These are phyloP conservation scores for Cladophialophora immunda DNA, from an alignment of 2,329 filamentous ascomycete species.

Conservation along the genomic window DNA sequence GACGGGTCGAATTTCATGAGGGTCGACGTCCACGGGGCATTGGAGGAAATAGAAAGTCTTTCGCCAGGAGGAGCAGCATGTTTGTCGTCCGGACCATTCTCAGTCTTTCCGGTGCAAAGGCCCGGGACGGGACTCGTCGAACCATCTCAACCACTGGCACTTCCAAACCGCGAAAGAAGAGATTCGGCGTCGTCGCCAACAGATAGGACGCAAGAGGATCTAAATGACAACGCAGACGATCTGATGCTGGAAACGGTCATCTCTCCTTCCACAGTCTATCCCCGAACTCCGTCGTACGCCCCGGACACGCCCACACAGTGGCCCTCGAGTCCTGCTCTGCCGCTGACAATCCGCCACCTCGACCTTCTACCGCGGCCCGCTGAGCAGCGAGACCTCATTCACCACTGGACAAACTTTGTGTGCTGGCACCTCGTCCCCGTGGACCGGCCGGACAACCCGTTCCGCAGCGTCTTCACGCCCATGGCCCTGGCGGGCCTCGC, in stretches of 20 bases:
- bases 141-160: background rate
- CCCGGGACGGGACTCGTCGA: background rate
- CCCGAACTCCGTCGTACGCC: background rate
- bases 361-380: conserved; percentile 32
- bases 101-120: conserved; percentile 27
- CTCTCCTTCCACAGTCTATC: conserved; percentile 21
- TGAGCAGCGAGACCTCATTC: conserved; percentile 41
- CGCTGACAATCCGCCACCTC: conserved; percentile 27
- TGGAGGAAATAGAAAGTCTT: conserved; percentile 30
- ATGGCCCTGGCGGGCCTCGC: conserved; percentile 34
- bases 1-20: conserved; percentile 28
- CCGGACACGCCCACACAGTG: background rate
- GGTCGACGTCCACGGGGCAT: conserved; percentile 30
- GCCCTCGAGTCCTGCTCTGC: background rate
- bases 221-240: conserved; percentile 16
- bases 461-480: conserved; percentile 43
- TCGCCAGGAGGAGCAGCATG: conserved; percentile 2
- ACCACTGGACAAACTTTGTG: conserved; percentile 45
- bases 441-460: conserved; percentile 44
- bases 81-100: conserved; percentile 31
- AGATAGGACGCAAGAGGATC: background rate
- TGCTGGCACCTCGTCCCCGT: conserved; percentile 45
- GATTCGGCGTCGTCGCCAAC: background rate
- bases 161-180: background rate
- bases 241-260: conserved; percentile 26